Conservation (phyloP, 116 monocot genomes). For the Papilionanthe hybrid region DNA sequence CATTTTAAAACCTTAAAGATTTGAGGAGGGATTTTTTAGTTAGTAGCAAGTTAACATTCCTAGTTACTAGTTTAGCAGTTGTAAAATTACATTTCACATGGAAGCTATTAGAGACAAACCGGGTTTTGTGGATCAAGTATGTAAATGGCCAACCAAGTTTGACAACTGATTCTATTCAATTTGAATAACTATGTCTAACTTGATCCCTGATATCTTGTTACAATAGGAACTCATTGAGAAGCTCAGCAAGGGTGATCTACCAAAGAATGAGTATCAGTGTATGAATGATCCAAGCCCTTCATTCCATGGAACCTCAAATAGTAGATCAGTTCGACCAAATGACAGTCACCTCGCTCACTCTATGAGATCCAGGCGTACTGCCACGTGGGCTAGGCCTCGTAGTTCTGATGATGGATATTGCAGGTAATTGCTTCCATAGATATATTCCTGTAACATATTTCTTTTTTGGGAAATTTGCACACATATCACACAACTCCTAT, state of each 20-base stretch:
- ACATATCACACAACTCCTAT: too few relatives aligned
- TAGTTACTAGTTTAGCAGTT: neutral
- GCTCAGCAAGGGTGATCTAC: slow-evolving; percentile 39
- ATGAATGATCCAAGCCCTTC: slow-evolving; percentile 44
- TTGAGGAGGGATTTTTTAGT: too few relatives aligned
- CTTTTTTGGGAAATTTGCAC: too few relatives aligned
- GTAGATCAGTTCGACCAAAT: slow-evolving; percentile 4
- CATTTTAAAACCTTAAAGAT: neutral
- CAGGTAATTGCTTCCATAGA: slow-evolving; percentile 19
- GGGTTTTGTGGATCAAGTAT: neutral
- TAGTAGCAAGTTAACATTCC: neutral
- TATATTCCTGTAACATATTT: too few relatives aligned
- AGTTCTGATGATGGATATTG: slow-evolving; percentile 53
- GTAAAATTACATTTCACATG: too few relatives aligned
- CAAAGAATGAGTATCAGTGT: slow-evolving; percentile 44
- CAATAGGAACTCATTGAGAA: slow-evolving; percentile 55
- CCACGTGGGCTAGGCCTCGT: slow-evolving; percentile 49
- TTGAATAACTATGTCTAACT: neutral
- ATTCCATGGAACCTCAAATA: slow-evolving; percentile 17
- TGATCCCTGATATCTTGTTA: neutral
- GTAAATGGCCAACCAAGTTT: neutral
- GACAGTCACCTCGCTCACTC: slow-evolving; percentile 36
- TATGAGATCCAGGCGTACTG: slow-evolving; percentile 42
- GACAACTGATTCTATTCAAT: neutral
- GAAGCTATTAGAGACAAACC: too few relatives aligned